These are phyloP conservation scores for Chloris gayana DNA, from an alignment of 176 grass and related monocot species.

Conservation along the genomic window DNA sequence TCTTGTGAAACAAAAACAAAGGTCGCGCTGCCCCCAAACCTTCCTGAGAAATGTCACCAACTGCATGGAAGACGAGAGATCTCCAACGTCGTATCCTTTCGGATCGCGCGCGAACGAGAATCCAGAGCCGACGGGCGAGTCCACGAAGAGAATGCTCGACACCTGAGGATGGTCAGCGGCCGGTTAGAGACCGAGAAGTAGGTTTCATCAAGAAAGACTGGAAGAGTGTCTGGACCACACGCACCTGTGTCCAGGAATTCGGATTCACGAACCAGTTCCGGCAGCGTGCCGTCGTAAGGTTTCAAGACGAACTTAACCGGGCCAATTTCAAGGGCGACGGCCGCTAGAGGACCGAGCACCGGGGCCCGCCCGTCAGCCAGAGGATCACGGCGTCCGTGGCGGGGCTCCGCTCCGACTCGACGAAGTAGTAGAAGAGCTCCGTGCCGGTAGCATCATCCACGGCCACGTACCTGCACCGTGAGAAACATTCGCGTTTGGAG, in stretches of 20 bases:
- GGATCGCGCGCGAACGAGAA: conserved; percentile 54
- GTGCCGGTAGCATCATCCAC: conserved; percentile 50
- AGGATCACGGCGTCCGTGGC: conserved; percentile 36
- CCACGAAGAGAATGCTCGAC: conserved; percentile 64
- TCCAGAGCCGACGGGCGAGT: conserved; percentile 66
- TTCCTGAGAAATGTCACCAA: conserved; percentile 51
- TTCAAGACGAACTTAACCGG: conserved; percentile 36
- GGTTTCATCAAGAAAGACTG: too few species aligned
- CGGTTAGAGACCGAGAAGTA: too few species aligned
- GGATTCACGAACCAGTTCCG: conserved; percentile 36
- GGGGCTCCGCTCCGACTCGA: conserved; percentile 57
- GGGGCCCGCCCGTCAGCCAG: conserved; percentile 46
- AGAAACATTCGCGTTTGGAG: too few species aligned
- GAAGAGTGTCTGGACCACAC: too few species aligned
- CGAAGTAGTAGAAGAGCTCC: conserved; percentile 77
- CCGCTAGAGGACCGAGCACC: conserved; percentile 43
- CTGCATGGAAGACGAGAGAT: conserved; percentile 48
- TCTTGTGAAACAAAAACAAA: too few species aligned
- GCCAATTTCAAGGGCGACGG: conserved; percentile 45
- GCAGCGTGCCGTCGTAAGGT: conserved; percentile 39
- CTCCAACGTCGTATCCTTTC: conserved; percentile 52
- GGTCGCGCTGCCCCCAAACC: conserved; percentile 21
- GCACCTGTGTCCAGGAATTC: conserved; percentile 38
- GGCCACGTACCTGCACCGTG: conserved; percentile 38
- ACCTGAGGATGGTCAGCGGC: conserved; percentile 8